Conservation (phyloP, 2,329 filamentous ascomycete species). For the Verticillium alfalfae region DNA sequence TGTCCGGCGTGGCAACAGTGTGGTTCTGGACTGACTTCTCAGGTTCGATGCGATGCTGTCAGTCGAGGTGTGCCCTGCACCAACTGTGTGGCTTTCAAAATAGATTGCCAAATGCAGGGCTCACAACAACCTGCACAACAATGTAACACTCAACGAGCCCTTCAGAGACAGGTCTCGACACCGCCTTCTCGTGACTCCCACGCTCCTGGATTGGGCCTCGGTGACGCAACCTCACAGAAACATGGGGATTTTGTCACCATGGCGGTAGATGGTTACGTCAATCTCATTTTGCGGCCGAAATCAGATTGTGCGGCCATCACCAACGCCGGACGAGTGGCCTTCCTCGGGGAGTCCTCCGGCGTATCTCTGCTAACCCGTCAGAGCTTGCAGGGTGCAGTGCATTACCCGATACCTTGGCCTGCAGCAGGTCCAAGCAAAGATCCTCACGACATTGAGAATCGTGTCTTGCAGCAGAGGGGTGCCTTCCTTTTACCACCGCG, state of each 20-base stretch:
- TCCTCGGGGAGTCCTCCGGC: conserved; percentile 92
- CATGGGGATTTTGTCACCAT: conserved; percentile 70
- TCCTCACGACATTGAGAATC: conserved; percentile 90
- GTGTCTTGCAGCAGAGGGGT: conserved; percentile 87
- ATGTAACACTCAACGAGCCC: too few relatives aligned
- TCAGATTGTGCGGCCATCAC: conserved; percentile 94
- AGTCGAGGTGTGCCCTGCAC: conserved; percentile 95
- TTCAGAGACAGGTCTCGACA: too few relatives aligned
- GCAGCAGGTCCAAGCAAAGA: conserved; percentile 84
- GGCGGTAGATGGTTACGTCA: conserved; percentile 71
- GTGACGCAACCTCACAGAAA: neutral
- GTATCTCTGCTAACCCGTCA: conserved; percentile 89
- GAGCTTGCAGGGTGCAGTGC: conserved; percentile 87
- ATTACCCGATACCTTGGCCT: conserved; percentile 91
- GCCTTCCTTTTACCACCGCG: conserved; percentile 88
- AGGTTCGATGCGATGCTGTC: conserved; percentile 97
- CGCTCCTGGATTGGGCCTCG: too few relatives aligned
- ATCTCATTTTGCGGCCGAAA: conserved; percentile 91
- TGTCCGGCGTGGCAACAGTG: too few relatives aligned
- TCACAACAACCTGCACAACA: conserved; percentile 50
- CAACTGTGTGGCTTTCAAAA: conserved; percentile 96
- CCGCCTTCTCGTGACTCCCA: too few relatives aligned
- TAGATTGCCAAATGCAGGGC: conserved; percentile 93
- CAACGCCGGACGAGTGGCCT: conserved; percentile 89
- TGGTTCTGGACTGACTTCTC: neutral